Percentiles rank a stretch among this genome's conserved stretches.
These are phyloP conservation scores for Ashbya aceris DNA, from an alignment of 1,139 yeast genomes.

Conservation along the genomic window DNA sequence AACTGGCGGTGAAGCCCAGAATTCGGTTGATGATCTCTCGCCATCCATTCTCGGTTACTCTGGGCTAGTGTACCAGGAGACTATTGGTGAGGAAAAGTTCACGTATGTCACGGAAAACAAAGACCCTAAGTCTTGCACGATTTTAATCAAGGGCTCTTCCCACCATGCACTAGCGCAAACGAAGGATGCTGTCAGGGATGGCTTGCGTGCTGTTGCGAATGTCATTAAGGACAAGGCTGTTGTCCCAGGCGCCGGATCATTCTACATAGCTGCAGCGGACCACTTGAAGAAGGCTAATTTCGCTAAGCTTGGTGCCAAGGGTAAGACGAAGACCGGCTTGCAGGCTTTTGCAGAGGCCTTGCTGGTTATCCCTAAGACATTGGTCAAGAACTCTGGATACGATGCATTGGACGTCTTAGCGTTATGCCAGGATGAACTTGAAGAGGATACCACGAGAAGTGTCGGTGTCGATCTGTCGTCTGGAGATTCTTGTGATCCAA, in stretches of 20 bases:
- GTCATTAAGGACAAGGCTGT: conserved; percentile 77
- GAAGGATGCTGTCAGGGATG: conserved; percentile 95
- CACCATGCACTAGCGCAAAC: conserved; percentile 83
- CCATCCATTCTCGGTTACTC: conserved; percentile 83
- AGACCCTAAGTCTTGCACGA: conserved; percentile 87
- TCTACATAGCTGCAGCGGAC: conserved; percentile 72
- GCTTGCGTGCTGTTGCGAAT: conserved; percentile 88
- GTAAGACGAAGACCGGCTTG: conserved; percentile 82
- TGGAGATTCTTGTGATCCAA: conserved; percentile 95
- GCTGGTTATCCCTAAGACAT: conserved; percentile 83
- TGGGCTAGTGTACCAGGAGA: conserved; percentile 84
- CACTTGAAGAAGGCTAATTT: conserved; percentile 44
- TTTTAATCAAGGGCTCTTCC: conserved; percentile 88
- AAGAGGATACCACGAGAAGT: conserved; percentile 55
- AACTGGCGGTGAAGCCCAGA: conserved; percentile 97
- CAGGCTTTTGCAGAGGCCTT: conserved; percentile 91
- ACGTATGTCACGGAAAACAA: conserved; percentile 89
- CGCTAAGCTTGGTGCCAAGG: conserved; percentile 55
- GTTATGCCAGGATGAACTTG: conserved; percentile 81
- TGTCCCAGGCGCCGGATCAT: conserved; percentile 97
- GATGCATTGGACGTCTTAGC: conserved; percentile 87
- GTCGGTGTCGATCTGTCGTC: conserved; percentile 87
- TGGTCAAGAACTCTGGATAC: conserved; percentile 86
- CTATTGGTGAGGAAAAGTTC: conserved; percentile 94
- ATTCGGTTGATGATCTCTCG: conserved; percentile 88